These are phyloP conservation scores for Penicillium parvum DNA, from an alignment of 495 filamentous ascomycete species.

Conservation along the genomic window DNA sequence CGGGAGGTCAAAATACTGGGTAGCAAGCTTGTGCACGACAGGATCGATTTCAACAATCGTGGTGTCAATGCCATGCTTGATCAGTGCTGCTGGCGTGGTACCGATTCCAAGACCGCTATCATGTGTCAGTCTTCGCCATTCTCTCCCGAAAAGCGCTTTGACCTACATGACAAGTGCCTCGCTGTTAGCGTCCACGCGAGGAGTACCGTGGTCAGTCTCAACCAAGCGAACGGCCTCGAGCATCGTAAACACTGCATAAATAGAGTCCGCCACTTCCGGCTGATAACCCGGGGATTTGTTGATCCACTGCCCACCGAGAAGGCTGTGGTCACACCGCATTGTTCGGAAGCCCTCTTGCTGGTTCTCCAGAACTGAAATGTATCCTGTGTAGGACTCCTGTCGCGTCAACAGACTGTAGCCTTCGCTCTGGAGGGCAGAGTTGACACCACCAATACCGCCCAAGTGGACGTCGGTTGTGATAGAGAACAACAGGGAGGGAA, in stretches of 20 bases:
- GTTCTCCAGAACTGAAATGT: conserved; percentile 84
- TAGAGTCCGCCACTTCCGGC: conserved; percentile 67
- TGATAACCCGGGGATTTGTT: conserved; percentile 27
- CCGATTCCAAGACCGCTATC: conserved; percentile 84
- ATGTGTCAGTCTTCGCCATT: conserved; percentile 3
- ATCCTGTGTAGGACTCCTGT: conserved; percentile 80
- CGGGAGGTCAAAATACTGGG: conserved; percentile 76
- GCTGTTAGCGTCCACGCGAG: conserved; percentile 57
- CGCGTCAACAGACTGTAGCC: conserved; percentile 65
- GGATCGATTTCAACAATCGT: conserved; percentile 95
- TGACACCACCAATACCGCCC: conserved; percentile 51
- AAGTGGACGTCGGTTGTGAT: conserved; percentile 68
- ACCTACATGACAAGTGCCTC: conserved; percentile 77
- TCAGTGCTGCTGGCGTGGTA: conserved; percentile 80
- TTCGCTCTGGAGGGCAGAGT: conserved; percentile 52
- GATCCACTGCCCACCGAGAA: conserved; percentile 91
- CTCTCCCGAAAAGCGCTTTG: neutral
- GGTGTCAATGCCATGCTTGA: conserved; percentile 82
- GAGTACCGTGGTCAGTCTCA: conserved; percentile 45
- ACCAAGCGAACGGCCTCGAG: conserved; percentile 86
- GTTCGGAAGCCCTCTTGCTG: conserved; percentile 65
- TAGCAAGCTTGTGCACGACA: conserved; percentile 75
- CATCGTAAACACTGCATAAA: conserved; percentile 90
- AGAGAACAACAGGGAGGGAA: conserved; percentile 69
- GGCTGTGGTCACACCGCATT: conserved; percentile 88